Percentiles rank a stretch among this genome's conserved stretches.
Conservation (phyloP, 345 rosid species). For the Corchorus olitorius region DNA sequence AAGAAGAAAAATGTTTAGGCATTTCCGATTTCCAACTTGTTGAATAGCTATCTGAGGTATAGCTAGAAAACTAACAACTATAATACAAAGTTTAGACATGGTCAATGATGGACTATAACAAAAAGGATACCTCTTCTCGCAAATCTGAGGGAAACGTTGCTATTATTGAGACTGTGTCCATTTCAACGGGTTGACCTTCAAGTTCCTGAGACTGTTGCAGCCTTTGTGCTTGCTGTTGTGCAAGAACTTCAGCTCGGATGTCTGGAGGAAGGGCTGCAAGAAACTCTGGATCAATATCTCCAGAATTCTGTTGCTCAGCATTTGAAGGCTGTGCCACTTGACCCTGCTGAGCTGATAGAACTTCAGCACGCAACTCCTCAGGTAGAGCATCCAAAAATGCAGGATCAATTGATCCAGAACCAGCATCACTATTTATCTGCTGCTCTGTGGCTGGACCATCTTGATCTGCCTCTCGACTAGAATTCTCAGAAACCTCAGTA, state of each 20-base stretch:
- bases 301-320: slow-evolving; percentile 66
- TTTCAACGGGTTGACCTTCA: slow-evolving; percentile 99
- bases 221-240: slow-evolving; percentile 96
- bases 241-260: slow-evolving; percentile 90
- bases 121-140: slow-evolving; percentile 81
- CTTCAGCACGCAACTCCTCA: slow-evolving; percentile 96
- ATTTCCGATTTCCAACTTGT: slow-evolving; percentile 12
- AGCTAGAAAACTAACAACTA: too few relatives aligned
- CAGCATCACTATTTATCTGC: slow-evolving; percentile 57
- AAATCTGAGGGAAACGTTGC: slow-evolving; percentile 96
- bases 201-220: slow-evolving; percentile 91
- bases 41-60: too few relatives aligned
- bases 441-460: slow-evolving; percentile 68
- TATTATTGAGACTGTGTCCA: slow-evolving; percentile 97
- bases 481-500: slow-evolving; percentile 91
- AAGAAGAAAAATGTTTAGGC: background rate
- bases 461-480: slow-evolving; percentile 82
- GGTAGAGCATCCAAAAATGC: slow-evolving; percentile 98
- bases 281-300: slow-evolving; percentile 96
- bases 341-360: slow-evolving; percentile 88
- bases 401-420: slow-evolving; percentile 88
- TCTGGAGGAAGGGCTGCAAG: slow-evolving; percentile 99
- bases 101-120: background rate
- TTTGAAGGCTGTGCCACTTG: slow-evolving; percentile 76
- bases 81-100: too few relatives aligned